Evolutionary conservation across 805 yeast species (phyloP), one percentile per base, ranked within the genome.

Genomic region (Candida berthetii): DNA sequence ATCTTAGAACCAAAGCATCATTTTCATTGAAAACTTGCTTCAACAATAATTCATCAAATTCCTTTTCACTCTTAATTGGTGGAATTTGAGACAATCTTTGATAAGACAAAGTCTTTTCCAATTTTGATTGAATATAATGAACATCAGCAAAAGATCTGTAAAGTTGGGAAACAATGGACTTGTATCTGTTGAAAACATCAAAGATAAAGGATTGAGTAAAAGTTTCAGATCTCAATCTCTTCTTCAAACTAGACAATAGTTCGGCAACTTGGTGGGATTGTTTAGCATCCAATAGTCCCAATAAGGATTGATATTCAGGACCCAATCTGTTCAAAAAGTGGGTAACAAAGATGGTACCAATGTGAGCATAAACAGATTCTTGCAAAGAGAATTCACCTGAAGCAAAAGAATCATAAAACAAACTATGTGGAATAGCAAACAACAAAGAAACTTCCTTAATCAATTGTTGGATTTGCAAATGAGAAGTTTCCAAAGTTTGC

Each of bases 311-410:
- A 64, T 85, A 90, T 64, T 90, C 97, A 2, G 95, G 80, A 25
- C 98, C 97, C 58, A 91, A 74, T 59, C 98, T 77, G 70, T 93
- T 93, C 63, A 91, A 75, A 68, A 91, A 93, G 65, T 93, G 98
- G 29, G 95, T 83, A 39, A 88, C 95, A 60, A 93, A 91, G 46
- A 88, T 85, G 36, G 85, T 83, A 54, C 91, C 96, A 62, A 89
- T 84, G 62, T 91, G 98, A 36, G 97, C 95, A 61, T 93, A 93
- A 43, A 89, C 82, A 36, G 90, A 80, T 66, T 93, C 99, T 66
- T 91, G 98, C 52, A 95, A 80, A 1, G 97, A 89, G 63, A 91
- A 74, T 50, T 80, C 80, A 41, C 91, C 84, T 39, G 70, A 62
- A 47, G 83, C 80, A 58, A 90, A 90, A 43, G 80, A 72, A 40